Conservation (phyloP, 2,329 filamentous ascomycete genomes). For the Alternaria gansuensis region DNA sequence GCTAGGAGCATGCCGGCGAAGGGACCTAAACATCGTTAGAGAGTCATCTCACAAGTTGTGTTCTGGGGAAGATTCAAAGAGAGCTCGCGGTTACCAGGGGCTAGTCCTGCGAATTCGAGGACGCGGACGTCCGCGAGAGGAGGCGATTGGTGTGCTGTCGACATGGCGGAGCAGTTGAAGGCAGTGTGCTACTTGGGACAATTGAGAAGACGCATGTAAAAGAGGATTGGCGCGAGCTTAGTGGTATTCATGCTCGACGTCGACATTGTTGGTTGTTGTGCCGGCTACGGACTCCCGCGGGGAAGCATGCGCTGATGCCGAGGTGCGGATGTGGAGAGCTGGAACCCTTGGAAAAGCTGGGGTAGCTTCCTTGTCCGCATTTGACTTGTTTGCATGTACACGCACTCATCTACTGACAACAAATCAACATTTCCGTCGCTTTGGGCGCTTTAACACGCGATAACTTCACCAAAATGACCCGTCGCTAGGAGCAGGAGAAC, state of each 20-base stretch:
- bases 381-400: constrained; percentile 1
- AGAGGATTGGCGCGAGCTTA: not conserved
- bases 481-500: constrained; percentile 2
- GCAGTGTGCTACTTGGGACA: constrained; percentile 7
- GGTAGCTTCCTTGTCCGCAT: not conserved
- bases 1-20: constrained; percentile 86
- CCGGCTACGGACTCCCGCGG: constrained; percentile 48
- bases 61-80: too few relatives aligned
- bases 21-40: constrained; percentile 66
- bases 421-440: not conserved
- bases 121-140: constrained; percentile 68
- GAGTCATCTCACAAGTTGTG: not conserved
- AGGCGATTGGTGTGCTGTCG: constrained; percentile 49
- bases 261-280: constrained; percentile 37
- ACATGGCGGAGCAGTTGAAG: constrained; percentile 28
- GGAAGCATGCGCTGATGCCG: constrained; percentile 39
- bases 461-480: constrained; percentile 1
- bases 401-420: not conserved
- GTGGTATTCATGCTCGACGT: constrained; percentile 36
- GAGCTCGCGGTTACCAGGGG: constrained; percentile 57
- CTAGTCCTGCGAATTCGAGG: constrained; percentile 71
- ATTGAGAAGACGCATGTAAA: not conserved
- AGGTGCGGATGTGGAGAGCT: constrained; percentile 33
- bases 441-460: not conserved
- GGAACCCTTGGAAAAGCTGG: not conserved